Evolutionary conservation across 148 eudicot species (phyloP).

Genomic region (Heliamphora exappendiculata): DNA sequence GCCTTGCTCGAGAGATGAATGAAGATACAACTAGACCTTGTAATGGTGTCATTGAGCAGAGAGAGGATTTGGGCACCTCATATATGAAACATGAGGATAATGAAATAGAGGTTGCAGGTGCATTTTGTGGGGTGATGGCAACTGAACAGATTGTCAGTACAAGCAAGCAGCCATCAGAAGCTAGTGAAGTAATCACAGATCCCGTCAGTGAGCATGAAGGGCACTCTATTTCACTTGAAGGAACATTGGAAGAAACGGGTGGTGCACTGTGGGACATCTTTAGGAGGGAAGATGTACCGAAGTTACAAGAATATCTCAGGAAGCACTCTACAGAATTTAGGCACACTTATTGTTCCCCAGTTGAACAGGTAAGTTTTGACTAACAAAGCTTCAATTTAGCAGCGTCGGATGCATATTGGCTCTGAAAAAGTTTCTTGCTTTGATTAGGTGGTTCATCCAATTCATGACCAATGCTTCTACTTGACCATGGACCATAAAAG

Average conservation of each 20-base stretch:
- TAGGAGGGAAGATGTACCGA: conserved; percentile 74
- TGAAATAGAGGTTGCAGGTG: background rate
- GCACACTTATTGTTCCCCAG: conserved; percentile 63
- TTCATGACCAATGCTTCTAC: conserved; percentile 89
- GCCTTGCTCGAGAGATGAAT: conserved; percentile 8
- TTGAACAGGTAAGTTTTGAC: conserved; percentile 53
- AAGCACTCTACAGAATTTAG: conserved; percentile 45
- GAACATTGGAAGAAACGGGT: conserved; percentile 20
- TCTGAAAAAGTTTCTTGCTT: conserved; percentile 9
- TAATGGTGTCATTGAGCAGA: background rate
- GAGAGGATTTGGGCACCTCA: conserved; percentile 6
- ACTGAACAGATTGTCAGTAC: background rate
- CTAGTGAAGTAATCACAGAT: background rate
- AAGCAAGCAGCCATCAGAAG: background rate
- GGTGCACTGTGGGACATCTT: conserved; percentile 96
- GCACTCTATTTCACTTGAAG: background rate
- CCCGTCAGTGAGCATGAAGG: background rate
- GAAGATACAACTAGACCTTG: background rate
- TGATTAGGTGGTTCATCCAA: conserved; percentile 71
- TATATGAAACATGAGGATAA: background rate
- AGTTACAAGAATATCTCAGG: conserved; percentile 34
- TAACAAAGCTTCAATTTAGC: background rate
- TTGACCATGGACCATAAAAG: conserved; percentile 61
- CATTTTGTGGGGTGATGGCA: background rate
- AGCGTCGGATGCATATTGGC: background rate